These are phyloP conservation scores for Cutaneotrichosporon sp. DNA, from an alignment of 1,284 basidiomycete species.

Conservation along the genomic window DNA sequence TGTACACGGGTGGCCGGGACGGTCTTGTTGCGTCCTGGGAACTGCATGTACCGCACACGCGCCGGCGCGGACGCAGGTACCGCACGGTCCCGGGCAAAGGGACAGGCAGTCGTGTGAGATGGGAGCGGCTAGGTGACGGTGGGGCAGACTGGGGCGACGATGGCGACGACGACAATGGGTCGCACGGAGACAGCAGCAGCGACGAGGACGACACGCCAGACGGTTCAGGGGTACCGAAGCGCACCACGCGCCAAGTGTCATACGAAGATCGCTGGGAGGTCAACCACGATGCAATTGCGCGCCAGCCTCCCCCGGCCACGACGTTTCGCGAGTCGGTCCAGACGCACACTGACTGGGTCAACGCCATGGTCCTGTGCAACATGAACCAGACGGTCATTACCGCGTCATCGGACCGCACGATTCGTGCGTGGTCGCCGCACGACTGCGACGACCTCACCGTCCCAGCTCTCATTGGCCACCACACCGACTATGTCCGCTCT, in stretches of 20 bases:
- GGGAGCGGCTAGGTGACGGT: constrained; percentile 42
- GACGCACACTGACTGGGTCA: constrained; percentile 91
- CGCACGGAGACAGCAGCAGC: constrained; percentile 47
- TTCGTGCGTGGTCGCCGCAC: constrained; percentile 93
- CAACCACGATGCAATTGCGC: constrained; percentile 49
- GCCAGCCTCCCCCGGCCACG: constrained; percentile 33
- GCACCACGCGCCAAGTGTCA: constrained; percentile 44
- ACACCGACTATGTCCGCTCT: constrained; percentile 87
- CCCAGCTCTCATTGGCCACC: constrained; percentile 69
- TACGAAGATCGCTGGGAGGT: constrained; percentile 75
- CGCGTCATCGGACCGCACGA: constrained; percentile 89
- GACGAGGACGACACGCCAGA: constrained; percentile 50
- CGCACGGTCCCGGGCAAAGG: constrained; percentile 26
- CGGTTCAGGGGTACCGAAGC: neutral
- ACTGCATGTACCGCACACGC: constrained; percentile 62
- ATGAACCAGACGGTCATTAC: constrained; percentile 90
- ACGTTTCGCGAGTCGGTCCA: constrained; percentile 76
- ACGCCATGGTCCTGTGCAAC: constrained; percentile 89
- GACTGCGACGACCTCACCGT: constrained; percentile 53
- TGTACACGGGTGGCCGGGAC: constrained; percentile 90
- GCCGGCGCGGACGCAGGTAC: constrained; percentile 48
- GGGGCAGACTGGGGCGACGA: constrained; percentile 59
- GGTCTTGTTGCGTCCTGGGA: constrained; percentile 91
- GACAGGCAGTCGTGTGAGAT: constrained; percentile 28
- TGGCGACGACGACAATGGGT: constrained; percentile 47